Base-by-base conservation (phyloP, 192 early-diverging fungal genomes). In the Dissophora globulifera region DNA sequence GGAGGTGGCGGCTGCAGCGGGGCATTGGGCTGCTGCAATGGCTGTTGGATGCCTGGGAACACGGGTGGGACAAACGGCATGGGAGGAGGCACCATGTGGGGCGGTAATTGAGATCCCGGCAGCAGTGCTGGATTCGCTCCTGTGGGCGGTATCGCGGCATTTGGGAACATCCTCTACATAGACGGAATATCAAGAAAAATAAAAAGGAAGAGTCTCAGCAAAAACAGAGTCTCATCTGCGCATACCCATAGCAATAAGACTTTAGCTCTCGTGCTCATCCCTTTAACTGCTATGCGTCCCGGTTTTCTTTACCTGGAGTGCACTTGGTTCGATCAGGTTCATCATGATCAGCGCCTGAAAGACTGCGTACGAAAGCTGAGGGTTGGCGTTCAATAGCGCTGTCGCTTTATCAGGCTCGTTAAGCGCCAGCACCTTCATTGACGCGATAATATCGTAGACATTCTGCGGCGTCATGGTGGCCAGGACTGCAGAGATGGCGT, bases 331-430 rank as follows among this genome's bases (percentile, higher is more conserved):
- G 19, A 95, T 88, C n/a, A 94, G 71, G 57, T 91, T 91, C 85
- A 92, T 89, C 55, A 88, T 83, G 12, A 93, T 38, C 69, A 95
- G 84, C 15, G 88, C 85, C 69, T 95, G 93, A 63, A 96, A 94
- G 22, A 95, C 67, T 3, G 92, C 92, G 80, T 93, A 96, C 6
- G 92, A 78, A 1, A 94, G 78, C 69, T 92, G 92, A 19, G 94
- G 94, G 62, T 96, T 92, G 22, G 79, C 54, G 11, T 65, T 70
- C 12, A 96, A 75, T 4, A 95, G 67, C 4, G 84, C 69, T 35
- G 83, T 85, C 10, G 89, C 86, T 56, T 88, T 82, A 17, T 91
- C 90, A 1, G 90, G 86, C 38, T 81, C 59, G 15, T 42, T 81
- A 30, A 67, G 49, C 16, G 68, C 67, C 32, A 72, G 58, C 1